Base-by-base conservation (phyloP, 2,329 filamentous ascomycete genomes). In the Diaporthe citri region DNA sequence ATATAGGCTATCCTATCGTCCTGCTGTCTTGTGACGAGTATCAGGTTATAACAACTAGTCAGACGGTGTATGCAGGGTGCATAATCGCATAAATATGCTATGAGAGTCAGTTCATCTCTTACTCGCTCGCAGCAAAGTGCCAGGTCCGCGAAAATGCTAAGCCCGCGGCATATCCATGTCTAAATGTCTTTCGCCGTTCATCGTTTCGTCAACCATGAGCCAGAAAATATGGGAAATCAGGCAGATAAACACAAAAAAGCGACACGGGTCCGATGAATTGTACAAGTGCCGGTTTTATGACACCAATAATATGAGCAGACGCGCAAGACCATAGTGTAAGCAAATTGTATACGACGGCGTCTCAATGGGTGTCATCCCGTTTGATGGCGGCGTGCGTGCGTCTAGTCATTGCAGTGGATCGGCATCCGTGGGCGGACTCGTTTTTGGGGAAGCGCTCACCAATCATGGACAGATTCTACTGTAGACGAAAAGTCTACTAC, bases 51-150 rank as follows among this genome's bases (percentile, higher is more conserved):
- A 20, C 31, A 43, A 4, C 39, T 64, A 64, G 39, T 46, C 59
- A 46, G 39, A 20, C 41, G 15, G 7, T 46, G 8, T 22, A 13
- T 13, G 43, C 8, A 12, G 4, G 59, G 8, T 28, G 39, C 39
- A 64, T 43, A 39, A 10, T 20, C 28, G 36, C 25, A 31, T 20
- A 31, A 31, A 25, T 64, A 64, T 22, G 39, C 39, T 46, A 43
- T 31, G 4, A 64, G 39, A 64, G 59, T 64, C 59, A 64, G 59
- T 31, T 41, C 39, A 31, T 31, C 9, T 46, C 59, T 64, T 46
- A 31, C 25, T 64, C 59, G 25, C 28, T 46, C 39, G 25, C 17
- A 17, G 25, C 6, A 31, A n/a, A n/a, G 57, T 25, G 25, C 22
- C 4, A 31, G 6, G 20, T 28, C 8, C n/a, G 36, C n/a, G n/a